Evolutionary conservation across 2,329 filamentous ascomycete species (phyloP), one percentile per base, ranked within the genome.

Genomic region (Alternaria sp.): DNA sequence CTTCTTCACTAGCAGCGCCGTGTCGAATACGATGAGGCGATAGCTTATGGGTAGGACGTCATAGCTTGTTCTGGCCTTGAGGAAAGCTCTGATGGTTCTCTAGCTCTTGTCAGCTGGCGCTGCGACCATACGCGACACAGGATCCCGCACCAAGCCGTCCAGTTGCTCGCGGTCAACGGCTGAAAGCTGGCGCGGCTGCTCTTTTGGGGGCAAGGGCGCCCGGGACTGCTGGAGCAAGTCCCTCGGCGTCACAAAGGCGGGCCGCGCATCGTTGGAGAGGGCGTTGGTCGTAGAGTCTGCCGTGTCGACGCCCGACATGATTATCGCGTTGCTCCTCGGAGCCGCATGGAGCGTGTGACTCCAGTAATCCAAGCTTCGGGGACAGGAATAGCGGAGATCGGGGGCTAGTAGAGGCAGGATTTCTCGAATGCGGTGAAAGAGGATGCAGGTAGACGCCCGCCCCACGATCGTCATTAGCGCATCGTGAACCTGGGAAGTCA

Each of bases 31-130:
- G 75, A 99, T 96, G 56, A 99, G 88, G 65, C 95, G 91, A 81
- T 96, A 99, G 69, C 94, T 97, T 62, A 99, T 88, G 18, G 95
- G 95, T 48, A 99, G 86, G 68, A 99, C 95, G 82, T 99, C 95
- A 84, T 99, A 99, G 79, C 94, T 97, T 36, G 93, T 98, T 75
- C 95, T 91, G 70, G 96, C 91, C 80, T 94, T 96, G 77, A 99
- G 89, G 81, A 99, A 99, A 72, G 97, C 92, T 80, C 95, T 91
- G 73, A 98, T 94, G 65, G 91, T 90, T 83, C 90, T 90, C 94
- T 70, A 66, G 56, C 51, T 39, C 49, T 18, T 44, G 63, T 72
- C 62, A 70, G 65, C 66, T 48, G 28, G 24, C 54, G 26, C 52
- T 11, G 34, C 36, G 7, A 49, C 39, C 12, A 18, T 24, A 46